These are phyloP conservation scores for Leishmania lainsoni DNA, from an alignment of 208 protist genomes.

Conservation along the genomic window DNA sequence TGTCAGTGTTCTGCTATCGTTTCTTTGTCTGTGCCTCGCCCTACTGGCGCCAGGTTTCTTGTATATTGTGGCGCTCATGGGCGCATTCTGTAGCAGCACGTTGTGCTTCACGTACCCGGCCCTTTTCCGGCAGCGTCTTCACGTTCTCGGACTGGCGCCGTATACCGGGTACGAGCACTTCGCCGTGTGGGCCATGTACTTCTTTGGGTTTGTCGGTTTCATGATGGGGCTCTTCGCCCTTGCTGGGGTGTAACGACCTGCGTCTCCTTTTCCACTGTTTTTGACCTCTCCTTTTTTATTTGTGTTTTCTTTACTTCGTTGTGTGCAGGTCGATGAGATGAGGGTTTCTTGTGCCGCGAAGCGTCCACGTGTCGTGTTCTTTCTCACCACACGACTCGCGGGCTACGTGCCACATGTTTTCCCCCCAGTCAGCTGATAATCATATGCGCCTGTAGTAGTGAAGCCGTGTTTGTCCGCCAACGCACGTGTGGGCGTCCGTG, in stretches of 20 bases:
- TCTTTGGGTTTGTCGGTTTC: conserved; percentile 48
- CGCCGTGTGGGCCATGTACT: conserved; percentile 47
- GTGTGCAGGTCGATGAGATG: background rate
- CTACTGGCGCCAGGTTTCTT: conserved; percentile 53
- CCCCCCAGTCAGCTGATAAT: background rate
- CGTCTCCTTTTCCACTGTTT: background rate
- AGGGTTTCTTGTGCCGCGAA: background rate
- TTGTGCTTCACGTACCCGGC: conserved; percentile 76
- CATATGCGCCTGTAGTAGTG: too few relatives aligned
- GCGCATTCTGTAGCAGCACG: conserved; percentile 70
- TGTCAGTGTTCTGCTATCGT: conserved; percentile 44
- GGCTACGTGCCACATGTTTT: too few relatives aligned
- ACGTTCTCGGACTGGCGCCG: conserved; percentile 46
- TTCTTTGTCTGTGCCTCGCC: conserved; percentile 50
- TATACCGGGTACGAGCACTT: conserved; percentile 35
- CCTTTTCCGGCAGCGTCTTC: conserved; percentile 57
- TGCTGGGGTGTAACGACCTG: conserved; percentile 1
- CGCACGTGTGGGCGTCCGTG: background rate
- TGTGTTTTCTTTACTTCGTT: background rate
- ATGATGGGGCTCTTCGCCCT: conserved; percentile 42
- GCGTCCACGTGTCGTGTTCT: background rate
- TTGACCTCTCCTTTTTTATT: too few relatives aligned
- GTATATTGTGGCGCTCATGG: conserved; percentile 70
- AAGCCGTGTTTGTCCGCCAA: too few relatives aligned
- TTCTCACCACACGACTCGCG: background rate